These are phyloP conservation scores for Sistotremastrum suecicum DNA, from an alignment of 768 basidiomycete genomes.

Conservation along the genomic window DNA sequence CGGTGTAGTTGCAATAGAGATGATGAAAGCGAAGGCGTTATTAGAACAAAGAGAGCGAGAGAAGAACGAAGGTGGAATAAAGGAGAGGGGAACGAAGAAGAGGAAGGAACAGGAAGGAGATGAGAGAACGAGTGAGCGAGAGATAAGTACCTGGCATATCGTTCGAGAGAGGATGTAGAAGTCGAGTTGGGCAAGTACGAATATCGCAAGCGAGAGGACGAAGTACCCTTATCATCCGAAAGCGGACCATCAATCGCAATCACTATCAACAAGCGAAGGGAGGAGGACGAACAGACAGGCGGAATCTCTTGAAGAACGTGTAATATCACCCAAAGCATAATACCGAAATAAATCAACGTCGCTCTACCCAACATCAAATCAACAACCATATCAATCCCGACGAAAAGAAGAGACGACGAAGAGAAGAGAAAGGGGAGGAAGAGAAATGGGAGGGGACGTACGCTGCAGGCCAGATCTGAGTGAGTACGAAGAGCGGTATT, in stretches of 20 bases:
- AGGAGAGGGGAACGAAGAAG: neutral
- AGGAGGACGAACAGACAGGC: slow-evolving; percentile 33
- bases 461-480: slow-evolving; percentile 67
- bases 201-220: slow-evolving; percentile 56
- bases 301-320: slow-evolving; percentile 60
- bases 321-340: slow-evolving; percentile 76
- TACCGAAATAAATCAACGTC: slow-evolving; percentile 47
- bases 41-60: too few relatives aligned
- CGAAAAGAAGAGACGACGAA: too few relatives aligned
- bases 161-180: slow-evolving; percentile 70
- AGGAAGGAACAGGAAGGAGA: neutral
- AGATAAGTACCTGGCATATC: slow-evolving; percentile 57
- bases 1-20: too few relatives aligned
- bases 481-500: slow-evolving; percentile 69
- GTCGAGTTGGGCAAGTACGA: slow-evolving; percentile 67
- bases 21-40: too few relatives aligned
- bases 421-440: too few relatives aligned
- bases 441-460: too few relatives aligned
- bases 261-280: too few relatives aligned
- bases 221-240: slow-evolving; percentile 38
- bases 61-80: too few relatives aligned
- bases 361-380: too few relatives aligned
- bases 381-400: too few relatives aligned
- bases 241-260: too few relatives aligned
- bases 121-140: too few relatives aligned